Base-by-base conservation (phyloP, 352 stramenopile genomes). In the Globisporangium spiculum region DNA sequence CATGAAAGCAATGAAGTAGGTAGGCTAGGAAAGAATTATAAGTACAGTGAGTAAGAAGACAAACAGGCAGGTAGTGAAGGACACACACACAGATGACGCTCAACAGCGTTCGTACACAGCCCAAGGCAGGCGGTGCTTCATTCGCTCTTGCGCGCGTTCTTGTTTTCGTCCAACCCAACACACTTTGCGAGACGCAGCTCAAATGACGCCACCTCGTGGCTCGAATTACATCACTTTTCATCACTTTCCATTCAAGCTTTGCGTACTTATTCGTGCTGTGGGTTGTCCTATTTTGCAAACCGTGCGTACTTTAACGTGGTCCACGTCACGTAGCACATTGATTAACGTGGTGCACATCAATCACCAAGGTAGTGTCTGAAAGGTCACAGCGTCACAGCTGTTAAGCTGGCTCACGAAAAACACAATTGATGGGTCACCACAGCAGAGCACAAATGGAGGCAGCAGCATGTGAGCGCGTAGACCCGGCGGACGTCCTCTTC, bases 401-500 rank as follows among this genome's bases (percentile, higher is more conserved):
- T 20, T 4, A 14, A 36, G 16, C n/a, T 50, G 41, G 41, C 41
- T 50, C 52, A 27, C 54, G 44, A 9, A 26, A 27, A 18, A 20
- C 22, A 26, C 18, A 20, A 46, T 46, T 27, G 32, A 41, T 38
- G 54, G 27, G 12, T 12, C 30, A 30, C 27, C 30, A 32, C 30
- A 32, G 30, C 30, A 32, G 55, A 61, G 18, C 55, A 22, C n/a
- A 32, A 12, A 63, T 36, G 59, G 24, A 65, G 9, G 7, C 38
- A 16, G 38, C 38, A 46, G 4, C 38, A 27, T 16, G n/a, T 27
- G 38, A 27, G 24, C 22, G 22, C n/a, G 46, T 50, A 7, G 46
- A 60, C 26, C 22, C 68, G 16, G 67, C 22, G 8, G 73, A 86
- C 63, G 68, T 89, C 60, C 71, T 90, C n/a, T 86, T 80, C 59